Conservation (phyloP, 768 basidiomycete genomes). For the Psilocybe azurescens region DNA sequence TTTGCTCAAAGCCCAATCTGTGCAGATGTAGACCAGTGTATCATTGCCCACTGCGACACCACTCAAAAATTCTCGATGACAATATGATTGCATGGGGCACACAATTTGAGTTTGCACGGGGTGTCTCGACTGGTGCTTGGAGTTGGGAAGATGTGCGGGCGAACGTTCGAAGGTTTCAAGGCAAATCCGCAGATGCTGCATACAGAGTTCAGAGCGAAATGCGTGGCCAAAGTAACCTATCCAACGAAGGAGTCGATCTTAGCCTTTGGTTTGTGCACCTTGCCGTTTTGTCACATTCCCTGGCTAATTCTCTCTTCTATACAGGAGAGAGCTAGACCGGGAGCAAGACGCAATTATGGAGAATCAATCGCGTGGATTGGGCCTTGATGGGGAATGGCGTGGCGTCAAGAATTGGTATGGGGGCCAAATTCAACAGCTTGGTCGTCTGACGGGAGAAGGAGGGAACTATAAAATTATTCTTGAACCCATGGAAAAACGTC, state of each 20-base stretch:
- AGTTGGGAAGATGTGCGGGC: conserved; percentile 41
- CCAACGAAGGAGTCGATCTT: conserved; percentile 20
- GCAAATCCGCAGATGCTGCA: conserved; percentile 35
- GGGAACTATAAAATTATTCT: conserved; percentile 46
- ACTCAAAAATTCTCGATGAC: conserved; percentile 42
- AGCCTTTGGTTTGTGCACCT: conserved; percentile 40
- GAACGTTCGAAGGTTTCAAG: conserved; percentile 34
- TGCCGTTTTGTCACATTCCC: neutral
- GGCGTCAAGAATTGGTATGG: conserved; percentile 66
- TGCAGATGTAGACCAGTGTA: conserved; percentile 25
- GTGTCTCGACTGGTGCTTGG: conserved; percentile 43
- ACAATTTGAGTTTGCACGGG: conserved; percentile 52
- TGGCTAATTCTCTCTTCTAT: neutral
- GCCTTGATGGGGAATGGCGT: conserved; percentile 60
- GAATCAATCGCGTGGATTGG: conserved; percentile 59
- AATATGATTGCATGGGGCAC: conserved; percentile 48
- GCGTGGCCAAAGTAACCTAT: conserved; percentile 20
- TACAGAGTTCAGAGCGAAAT: conserved; percentile 39
- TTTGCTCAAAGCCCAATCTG: conserved; percentile 29
- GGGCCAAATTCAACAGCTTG: conserved; percentile 68
- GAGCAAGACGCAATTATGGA: conserved; percentile 70
- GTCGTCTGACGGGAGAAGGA: conserved; percentile 38
- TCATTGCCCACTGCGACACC: conserved; percentile 42
- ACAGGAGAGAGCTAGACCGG: conserved; percentile 62
- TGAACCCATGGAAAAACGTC: conserved; percentile 59